These are phyloP conservation scores for Diatrype stigma DNA, from an alignment of 2,329 filamentous ascomycete species.

Conservation along the genomic window DNA sequence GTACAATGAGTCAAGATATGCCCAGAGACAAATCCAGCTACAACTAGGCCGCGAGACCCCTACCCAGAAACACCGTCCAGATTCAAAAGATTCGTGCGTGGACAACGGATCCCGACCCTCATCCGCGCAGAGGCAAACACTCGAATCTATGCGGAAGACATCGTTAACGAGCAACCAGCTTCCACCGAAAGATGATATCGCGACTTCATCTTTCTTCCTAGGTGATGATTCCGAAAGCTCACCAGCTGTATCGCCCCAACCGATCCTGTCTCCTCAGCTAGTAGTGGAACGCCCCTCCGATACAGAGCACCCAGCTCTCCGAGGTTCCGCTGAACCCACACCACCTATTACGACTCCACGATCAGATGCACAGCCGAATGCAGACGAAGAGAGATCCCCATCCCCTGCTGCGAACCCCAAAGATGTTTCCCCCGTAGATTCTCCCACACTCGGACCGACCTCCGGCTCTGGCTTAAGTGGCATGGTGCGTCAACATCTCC, in stretches of 20 bases:
- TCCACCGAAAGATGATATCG: slow-evolving; percentile 28
- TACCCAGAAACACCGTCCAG: slow-evolving; percentile 39
- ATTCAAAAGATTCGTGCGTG: slow-evolving; percentile 38
- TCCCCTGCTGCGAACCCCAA: slow-evolving; percentile 17
- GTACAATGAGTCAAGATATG: slow-evolving; percentile 82
- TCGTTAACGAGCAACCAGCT: slow-evolving; percentile 24
- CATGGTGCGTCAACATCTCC: slow-evolving; percentile 79
- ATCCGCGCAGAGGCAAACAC: slow-evolving; percentile 34
- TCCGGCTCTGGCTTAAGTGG: slow-evolving; percentile 68
- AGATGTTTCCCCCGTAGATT: slow-evolving; percentile 50
- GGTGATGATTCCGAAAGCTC: slow-evolving; percentile 36
- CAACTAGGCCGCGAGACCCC: slow-evolving; percentile 69
- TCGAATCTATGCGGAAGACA: slow-evolving; percentile 25
- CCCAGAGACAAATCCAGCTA: slow-evolving; percentile 76
- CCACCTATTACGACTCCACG: slow-evolving; percentile 34
- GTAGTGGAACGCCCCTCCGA: slow-evolving; percentile 46
- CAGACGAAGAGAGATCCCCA: slow-evolving; percentile 18
- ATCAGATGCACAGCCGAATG: slow-evolving; percentile 26
- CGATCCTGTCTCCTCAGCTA: slow-evolving; percentile 29
- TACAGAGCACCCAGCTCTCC: slow-evolving; percentile 51
- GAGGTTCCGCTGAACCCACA: slow-evolving; percentile 40
- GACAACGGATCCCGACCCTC: slow-evolving; percentile 43
- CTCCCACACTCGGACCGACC: slow-evolving; percentile 70
- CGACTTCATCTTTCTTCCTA: slow-evolving; percentile 38
- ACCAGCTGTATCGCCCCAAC: slow-evolving; percentile 17